Conservation (phyloP, 1,284 basidiomycete species). For the Austroboletus olivaceoglutinosus region DNA sequence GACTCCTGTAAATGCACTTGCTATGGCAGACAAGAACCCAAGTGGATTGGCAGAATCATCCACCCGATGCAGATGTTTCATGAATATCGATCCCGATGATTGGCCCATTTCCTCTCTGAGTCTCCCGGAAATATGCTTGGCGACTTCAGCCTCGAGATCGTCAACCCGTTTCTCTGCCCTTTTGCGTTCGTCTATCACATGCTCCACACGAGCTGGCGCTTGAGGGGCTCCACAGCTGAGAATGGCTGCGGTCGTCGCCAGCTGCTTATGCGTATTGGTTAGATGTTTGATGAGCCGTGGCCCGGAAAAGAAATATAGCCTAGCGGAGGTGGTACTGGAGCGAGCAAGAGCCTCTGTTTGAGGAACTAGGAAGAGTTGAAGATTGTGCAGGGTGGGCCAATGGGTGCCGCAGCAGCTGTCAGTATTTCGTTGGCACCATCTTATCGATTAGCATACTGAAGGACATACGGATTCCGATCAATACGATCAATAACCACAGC, state of each 20-base stretch:
- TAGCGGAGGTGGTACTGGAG: slow-evolving; percentile 58
- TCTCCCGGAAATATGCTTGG: slow-evolving; percentile 51
- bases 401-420: slow-evolving; percentile 86
- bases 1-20: slow-evolving; percentile 44
- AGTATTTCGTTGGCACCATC: neutral
- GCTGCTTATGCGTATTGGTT: slow-evolving; percentile 49
- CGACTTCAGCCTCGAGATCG: slow-evolving; percentile 68
- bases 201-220: slow-evolving; percentile 66
- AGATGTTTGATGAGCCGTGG: slow-evolving; percentile 69
- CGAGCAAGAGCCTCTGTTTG: slow-evolving; percentile 61
- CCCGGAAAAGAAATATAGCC: slow-evolving; percentile 80
- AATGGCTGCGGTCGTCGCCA: slow-evolving; percentile 55
- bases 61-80: slow-evolving; percentile 52
- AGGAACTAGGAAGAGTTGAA: slow-evolving; percentile 70
- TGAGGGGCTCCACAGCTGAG: slow-evolving; percentile 65
- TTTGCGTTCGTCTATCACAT: slow-evolving; percentile 65
- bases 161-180: slow-evolving; percentile 60
- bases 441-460: slow-evolving; percentile 1
- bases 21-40: slow-evolving; percentile 59
- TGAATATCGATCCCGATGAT: slow-evolving; percentile 33
- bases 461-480: slow-evolving; percentile 73
- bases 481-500: slow-evolving; percentile 79
- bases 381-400: slow-evolving; percentile 65
- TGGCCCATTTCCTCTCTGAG: slow-evolving; percentile 38
- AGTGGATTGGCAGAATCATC: slow-evolving; percentile 63